Base-by-base conservation (phyloP, 495 filamentous ascomycete species). In the Penicillium atrosanguineum region DNA sequence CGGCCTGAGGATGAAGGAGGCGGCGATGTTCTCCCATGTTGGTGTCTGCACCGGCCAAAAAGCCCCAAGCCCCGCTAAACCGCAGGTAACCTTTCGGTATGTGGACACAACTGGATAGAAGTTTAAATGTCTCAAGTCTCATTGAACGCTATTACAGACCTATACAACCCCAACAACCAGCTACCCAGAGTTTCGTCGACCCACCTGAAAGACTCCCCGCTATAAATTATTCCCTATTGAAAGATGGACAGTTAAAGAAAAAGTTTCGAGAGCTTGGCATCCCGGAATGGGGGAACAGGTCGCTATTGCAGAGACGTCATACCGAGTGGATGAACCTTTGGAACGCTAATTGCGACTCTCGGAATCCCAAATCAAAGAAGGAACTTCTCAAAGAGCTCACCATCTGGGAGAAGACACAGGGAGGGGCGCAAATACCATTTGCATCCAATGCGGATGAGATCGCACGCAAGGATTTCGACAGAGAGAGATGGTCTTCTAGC, bases 341-440 rank as follows among this genome's bases (percentile, higher is more conserved):
- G 86, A 99, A 99, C 66, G 90, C 95, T 14, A 97, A 97, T 58
- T 93, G 90, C 69, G 94, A 99, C 67, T 87, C 90, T 3, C 81
- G 78, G 48, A 72, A 69, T 4, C 90, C 89, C 1, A 87, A 87
- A 61, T 70, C 77, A 6, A 90, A 89, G 57, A 66, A 73, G 4
- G 86, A 93, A 44, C 62, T 98, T 7, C 64, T 94, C 26, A 79
- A 79, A 6, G 93, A 96, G 50, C 63, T 98, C 16, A 86, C 91
- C 21, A 61, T 79, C 2, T 97, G 94, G 92, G 94, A 98, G 61
- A 74, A 80, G 28, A 92, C 87, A 0, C 83, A 93, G 53, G 78
- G 78, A 28, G 74, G 74, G 4, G 37, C 57, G 0, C 48, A 48
- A 16, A 60, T 62, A 7, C 52, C 62, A n/a, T 49, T 55, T 26